Evolutionary conservation across 345 rosid species (phyloP).

Genomic region (Carallia brachiata): DNA sequence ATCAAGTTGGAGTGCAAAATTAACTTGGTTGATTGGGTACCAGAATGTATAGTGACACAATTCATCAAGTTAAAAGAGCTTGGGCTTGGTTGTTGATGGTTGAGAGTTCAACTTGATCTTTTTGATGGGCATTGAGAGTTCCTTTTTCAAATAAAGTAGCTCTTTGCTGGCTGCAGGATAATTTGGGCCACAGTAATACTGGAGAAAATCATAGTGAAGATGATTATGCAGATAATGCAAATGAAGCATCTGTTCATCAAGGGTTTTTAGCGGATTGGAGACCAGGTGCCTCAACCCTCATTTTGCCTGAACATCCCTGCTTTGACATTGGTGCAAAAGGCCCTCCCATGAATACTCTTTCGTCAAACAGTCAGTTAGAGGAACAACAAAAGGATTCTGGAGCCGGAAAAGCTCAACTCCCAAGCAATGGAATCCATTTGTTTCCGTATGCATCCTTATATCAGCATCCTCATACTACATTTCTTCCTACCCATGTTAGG

Average conservation of each 20-base stretch:
- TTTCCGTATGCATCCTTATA: conserved; percentile 25
- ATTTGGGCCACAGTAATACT: conserved; percentile 40
- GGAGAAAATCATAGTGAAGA: conserved; percentile 55
- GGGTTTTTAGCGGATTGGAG: conserved; percentile 87
- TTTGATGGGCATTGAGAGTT: conserved; percentile 12
- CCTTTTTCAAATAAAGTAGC: conserved; percentile 7
- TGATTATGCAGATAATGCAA: conserved; percentile 50
- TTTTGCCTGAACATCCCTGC: conserved; percentile 30
- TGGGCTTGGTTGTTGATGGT: background rate
- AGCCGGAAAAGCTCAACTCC: conserved; percentile 33
- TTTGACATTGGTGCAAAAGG: conserved; percentile 30
- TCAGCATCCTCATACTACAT: conserved; percentile 27
- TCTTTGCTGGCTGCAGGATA: conserved; percentile 42
- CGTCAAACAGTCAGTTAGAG: conserved; percentile 23
- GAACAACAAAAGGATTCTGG: conserved; percentile 34
- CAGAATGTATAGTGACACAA: background rate
- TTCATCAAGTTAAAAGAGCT: background rate
- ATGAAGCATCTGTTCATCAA: conserved; percentile 75
- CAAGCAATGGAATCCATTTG: conserved; percentile 28
- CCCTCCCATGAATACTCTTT: conserved; percentile 22
- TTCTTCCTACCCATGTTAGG: conserved; percentile 19
- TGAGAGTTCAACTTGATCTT: background rate
- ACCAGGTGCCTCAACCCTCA: conserved; percentile 42
- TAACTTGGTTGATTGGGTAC: background rate
- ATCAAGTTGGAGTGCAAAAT: background rate